These are phyloP conservation scores for Bassia scoparia DNA, from an alignment of 148 eudicot genomes.

Conservation along the genomic window DNA sequence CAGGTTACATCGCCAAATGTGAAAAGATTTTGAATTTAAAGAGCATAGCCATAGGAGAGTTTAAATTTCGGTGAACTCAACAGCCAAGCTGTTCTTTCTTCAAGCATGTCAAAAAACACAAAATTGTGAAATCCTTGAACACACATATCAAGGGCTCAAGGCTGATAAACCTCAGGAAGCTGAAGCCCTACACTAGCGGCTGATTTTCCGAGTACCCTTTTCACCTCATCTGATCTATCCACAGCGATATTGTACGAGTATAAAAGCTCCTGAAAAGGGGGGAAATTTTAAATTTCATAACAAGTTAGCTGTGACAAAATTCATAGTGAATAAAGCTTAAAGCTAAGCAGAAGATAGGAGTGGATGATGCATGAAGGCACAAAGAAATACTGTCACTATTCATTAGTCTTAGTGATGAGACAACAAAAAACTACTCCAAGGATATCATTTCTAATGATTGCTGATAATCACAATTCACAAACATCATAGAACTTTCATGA, in stretches of 20 bases:
- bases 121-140: too few relatives aligned
- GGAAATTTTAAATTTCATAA: not conserved
- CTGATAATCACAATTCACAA: not conserved
- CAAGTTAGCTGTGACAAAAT: not conserved
- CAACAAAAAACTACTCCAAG: too few relatives aligned
- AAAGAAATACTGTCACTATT: not conserved
- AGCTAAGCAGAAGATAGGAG: not conserved
- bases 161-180: constrained; percentile 81
- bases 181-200: constrained; percentile 95
- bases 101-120: too few relatives aligned
- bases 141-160: constrained; percentile 24
- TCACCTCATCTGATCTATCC: constrained; percentile 86
- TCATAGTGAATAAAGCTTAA: not conserved
- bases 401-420: not conserved
- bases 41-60: too few relatives aligned
- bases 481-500: not conserved
- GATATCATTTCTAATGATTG: too few relatives aligned
- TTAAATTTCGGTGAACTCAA: too few relatives aligned
- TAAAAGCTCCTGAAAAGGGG: constrained; percentile 61
- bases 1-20: too few relatives aligned
- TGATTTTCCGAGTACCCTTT: constrained; percentile 70
- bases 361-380: not conserved
- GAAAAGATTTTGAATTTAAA: too few relatives aligned
- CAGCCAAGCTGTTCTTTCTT: too few relatives aligned
- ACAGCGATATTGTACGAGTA: constrained; percentile 92